Evolutionary conservation across 1,139 yeast species (phyloP), one percentile per base, ranked within the genome.

Genomic region (Lodderomyces margitis): DNA sequence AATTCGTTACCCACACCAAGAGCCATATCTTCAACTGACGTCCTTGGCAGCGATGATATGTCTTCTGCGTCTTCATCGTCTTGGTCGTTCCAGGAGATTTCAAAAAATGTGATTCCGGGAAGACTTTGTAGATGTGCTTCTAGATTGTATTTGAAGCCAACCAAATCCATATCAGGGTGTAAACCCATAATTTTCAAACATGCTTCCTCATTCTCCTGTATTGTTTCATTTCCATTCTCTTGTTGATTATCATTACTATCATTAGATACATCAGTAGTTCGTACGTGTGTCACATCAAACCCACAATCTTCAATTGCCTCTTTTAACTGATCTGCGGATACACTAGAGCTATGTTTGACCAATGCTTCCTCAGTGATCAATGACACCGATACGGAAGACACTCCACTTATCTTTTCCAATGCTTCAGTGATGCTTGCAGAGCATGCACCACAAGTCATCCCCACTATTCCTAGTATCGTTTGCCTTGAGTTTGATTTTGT

Each of bases 391-490:
- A 71, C 89, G 15, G 57, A 55, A 2, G 35, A 21, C 3, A 81
- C 80, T 2, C 87, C 88, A 0, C 60, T 59, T 4, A 75, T 36
- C 1, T 56, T 51, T 42, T 70, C 68, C 21, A 87, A 61, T 1
- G 81, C 78, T 16, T 62, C 61, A 1, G 83, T 78, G 28, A 89
- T 78, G 1, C 91, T 67, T 2, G 80, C 71, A 3, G 82, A 77
- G 58, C 96, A 89, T 0, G 94, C 77, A 2, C 92, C 86, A 56
- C 96, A 89, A 5, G 96, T 87, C 96, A 89, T 89, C 4, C 96
- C 96, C 24, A 52, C 58, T 1, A 84, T 62, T 25, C 68, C 64
- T 23, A 80, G 51, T 3, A 56, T 52, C 3, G 53, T 47, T 24
- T 46, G 42, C 30, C 8, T 41, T 25, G 7, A 37, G 37, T 11